Evolutionary conservation across 257 asterid species (phyloP), one percentile per base, ranked within the genome.

Genomic region (Cinchona pubescens): DNA sequence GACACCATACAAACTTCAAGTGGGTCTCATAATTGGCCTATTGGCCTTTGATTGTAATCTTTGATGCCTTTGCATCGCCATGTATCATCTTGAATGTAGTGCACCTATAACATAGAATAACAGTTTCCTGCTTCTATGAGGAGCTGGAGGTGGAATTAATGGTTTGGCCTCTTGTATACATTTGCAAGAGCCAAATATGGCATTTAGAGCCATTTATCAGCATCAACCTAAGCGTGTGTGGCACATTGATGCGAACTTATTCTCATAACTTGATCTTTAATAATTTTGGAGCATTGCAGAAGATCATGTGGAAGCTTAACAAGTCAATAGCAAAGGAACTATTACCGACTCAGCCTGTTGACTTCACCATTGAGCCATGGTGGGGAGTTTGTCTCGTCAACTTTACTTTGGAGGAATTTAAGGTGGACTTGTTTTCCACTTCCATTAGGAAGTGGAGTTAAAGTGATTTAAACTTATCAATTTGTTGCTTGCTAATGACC

Each of bases 241-340:
- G 8, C 15, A 35, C 43, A 35, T 34, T 71, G 5, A 55, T 58
- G n/a, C 21, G 64, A 12, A 19, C 42, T 53, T 3, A 4, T n/a
- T 67, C 56, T 70, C 67, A 64, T 75, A 76, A 74, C 64, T 75
- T 76, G 73, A 72, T 84, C n/a, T 71, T 27, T 81, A 75, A 76
- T 78, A 65, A 79, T 77, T 61, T 81, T 88, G 90, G 91, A 85
- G 34, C 79, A 85, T 81, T 84, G 79, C 96, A 95, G 98, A 95
- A 95, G 89, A 95, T 95, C 59, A 95, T 95, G 99, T 95, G 99
- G 99, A 95, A 95, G 93, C 88, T 95, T 78, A 95, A 95, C 87
- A 95, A 95, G 87, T 92, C 98, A 72, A 92, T 92, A 83, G 99
- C 99, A 38, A 92, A 89, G 84, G 99, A 95, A 85, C 87, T 87